Base-by-base conservation (phyloP, 2,329 filamentous ascomycete species). In the Sporothrix globosa region DNA sequence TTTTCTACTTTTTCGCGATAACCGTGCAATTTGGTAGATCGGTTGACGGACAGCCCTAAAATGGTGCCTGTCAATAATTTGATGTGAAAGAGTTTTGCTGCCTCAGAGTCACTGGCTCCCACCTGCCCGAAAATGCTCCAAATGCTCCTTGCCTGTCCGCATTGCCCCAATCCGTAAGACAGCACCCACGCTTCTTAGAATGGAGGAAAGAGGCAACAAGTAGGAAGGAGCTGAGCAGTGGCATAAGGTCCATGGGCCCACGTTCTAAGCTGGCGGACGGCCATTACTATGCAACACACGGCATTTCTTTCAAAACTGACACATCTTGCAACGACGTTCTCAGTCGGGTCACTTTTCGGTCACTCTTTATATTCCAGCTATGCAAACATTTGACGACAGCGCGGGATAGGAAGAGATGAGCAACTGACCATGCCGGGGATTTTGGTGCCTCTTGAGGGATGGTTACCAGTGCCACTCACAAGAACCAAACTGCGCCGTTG, bases 1-100 rank as follows among this genome's bases (percentile, higher is more conserved):
- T n/a, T 21, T 48, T 53, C n/a, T 53, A 39, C 14, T 41, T 21
- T 41, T 46, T 56, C 50, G 65, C 65, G 65, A 67, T 56, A 56
- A 50, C 67, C 53, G 53, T 53, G 14, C 48, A 52, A 34, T 50
- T 27, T 39, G 67, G 13, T 24, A 48, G 34, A n/a, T 56, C 30
- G 52, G 24, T 44, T 19, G 54, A 41, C 34, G 13, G 7, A 19
- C 11, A 13, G 30, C 54, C 54, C 54, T 41, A 39, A 58, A 17
- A 41, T 34, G 54, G 54, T 7, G 4, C 19, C 34, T 58, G 30
- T 27, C 19, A 10, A 39, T 58, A 13, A n/a, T 21, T 41, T 21
- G 30, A n/a, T 5, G 30, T 4, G 13, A 27, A 9, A 9, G 24
- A 30, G 17, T 56, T 34, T 11, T 39, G 3, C 17, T 58, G 17